Evolutionary conservation across 768 basidiomycete genomes (phyloP).

Genomic region (Pleurotus tuoliensis): DNA sequence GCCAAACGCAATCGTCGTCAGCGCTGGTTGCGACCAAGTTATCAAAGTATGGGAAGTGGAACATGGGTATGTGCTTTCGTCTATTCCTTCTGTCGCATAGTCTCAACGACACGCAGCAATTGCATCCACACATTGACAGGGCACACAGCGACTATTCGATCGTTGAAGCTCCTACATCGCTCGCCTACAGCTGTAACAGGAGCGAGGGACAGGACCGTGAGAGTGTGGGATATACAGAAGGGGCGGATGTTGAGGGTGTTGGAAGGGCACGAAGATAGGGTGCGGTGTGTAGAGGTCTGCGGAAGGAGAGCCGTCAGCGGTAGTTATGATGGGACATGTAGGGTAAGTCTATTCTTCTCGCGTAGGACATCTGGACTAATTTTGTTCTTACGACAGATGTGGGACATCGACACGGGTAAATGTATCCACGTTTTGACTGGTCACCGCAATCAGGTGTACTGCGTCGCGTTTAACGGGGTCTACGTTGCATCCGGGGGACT

Average conservation of each 20-base stretch:
- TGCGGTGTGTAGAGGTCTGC: conserved; percentile 85
- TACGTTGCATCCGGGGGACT: conserved; percentile 83
- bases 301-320: conserved; percentile 85
- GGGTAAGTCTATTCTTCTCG: conserved; percentile 42
- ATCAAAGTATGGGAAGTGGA: conserved; percentile 91
- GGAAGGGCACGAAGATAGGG: conserved; percentile 74
- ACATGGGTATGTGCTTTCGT: conserved; percentile 57
- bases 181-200: conserved; percentile 89
- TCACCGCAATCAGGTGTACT: conserved; percentile 87
- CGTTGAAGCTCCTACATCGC: conserved; percentile 82
- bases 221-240: conserved; percentile 91
- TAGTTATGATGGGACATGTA: conserved; percentile 86
- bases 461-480: conserved; percentile 85
- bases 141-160: conserved; percentile 88
- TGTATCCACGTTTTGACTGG: conserved; percentile 81
- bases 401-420: conserved; percentile 87
- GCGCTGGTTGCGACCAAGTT: conserved; percentile 89
- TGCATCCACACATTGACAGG: conserved; percentile 80
- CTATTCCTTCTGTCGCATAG: not conserved
- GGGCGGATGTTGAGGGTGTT: conserved; percentile 67
- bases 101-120: conserved; percentile 28
- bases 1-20: conserved; percentile 76
- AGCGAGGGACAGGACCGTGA: conserved; percentile 78
- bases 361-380: not conserved
- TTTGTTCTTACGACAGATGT: conserved; percentile 46